Evolutionary conservation across 345 rosid species (phyloP), one percentile per base, ranked within the genome.

Genomic region (Angophora floribunda): DNA sequence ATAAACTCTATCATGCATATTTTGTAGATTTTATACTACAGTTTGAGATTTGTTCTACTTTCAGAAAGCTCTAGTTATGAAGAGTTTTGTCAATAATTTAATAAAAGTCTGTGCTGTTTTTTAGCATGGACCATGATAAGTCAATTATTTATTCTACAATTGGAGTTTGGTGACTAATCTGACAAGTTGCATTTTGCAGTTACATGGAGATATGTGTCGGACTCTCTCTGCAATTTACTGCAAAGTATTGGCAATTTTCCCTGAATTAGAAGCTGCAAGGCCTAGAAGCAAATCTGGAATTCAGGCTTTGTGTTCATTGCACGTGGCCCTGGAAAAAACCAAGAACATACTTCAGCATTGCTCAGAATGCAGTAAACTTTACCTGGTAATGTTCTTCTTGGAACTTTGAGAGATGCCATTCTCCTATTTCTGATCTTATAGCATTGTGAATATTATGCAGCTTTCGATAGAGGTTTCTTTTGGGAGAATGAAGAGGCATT

Each of bases 221-320:
- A 92, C 92, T 59, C 93, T 98, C 87, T 95, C 97, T 26, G 94
- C 90, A 88, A 91, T 93, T 89, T 94, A 95, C 65, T 95, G 98
- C 91, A 95, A 96, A 90, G 93, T 95, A 75, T 79, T 95, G 85
- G 93, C 96, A 9, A 90, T 96, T 90, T 97, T 98, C 89, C 99
- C 99, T 11, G 94, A 96, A 12, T 90, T 98, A 92, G 99, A 98
- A 95, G 99, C 95, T n/a, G 97, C 98, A 89, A 92, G 99, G 85
- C 99, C 99, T 86, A 92, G 99, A 91, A 98, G 99, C 92, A 98
- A 92, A 93, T 96, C 99, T 82, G 99, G 99, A 86, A 97, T 98
- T 90, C 99, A 97, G 30, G 97, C 99, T 70, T 90, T 98, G 86
- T 98, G 99, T 88, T 95, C 98, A 52, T 94, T 98, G 92, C 99